Percentiles rank a stretch among this genome's conserved stretches.
Evolutionary conservation across 192 early-diverging fungal species (phyloP).

Genomic region (Coemansia sp.): DNA sequence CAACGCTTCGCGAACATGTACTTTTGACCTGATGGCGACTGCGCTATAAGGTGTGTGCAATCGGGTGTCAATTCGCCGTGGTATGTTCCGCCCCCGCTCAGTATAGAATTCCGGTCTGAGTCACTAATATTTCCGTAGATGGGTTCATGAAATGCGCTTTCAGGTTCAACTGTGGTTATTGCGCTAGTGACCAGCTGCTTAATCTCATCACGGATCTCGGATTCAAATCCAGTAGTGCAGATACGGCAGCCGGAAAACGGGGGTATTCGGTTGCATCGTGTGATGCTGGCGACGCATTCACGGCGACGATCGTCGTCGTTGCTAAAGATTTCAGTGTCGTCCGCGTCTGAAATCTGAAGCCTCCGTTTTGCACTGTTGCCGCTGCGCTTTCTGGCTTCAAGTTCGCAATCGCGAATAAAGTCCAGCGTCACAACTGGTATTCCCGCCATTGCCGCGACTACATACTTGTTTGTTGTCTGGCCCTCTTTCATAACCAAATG

Average conservation of each 20-base stretch:
- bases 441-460: conserved; percentile 30
- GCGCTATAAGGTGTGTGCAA: conserved; percentile 49
- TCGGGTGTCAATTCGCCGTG: conserved; percentile 23
- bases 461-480: conserved; percentile 36
- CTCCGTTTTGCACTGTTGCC: background rate
- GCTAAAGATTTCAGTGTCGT: background rate
- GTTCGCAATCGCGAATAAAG: conserved; percentile 44
- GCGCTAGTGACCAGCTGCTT: conserved; percentile 9
- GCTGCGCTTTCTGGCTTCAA: conserved; percentile 13
- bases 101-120: background rate
- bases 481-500: conserved; percentile 34
- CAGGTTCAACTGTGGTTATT: background rate
- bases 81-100: conserved; percentile 48
- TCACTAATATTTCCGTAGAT: too few relatives aligned
- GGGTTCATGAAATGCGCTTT: too few relatives aligned
- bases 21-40: conserved; percentile 28
- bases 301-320: background rate
- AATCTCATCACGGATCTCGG: conserved; percentile 37
- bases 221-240: conserved; percentile 41
- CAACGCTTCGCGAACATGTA: conserved; percentile 45
- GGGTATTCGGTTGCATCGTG: conserved; percentile 19
- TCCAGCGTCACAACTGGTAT: conserved; percentile 40
- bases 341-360: background rate
- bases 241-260: conserved; percentile 47
- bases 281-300: conserved; percentile 14